Conservation (phyloP, 495 filamentous ascomycete genomes). For the Penicillium macrosclerotiorum region DNA sequence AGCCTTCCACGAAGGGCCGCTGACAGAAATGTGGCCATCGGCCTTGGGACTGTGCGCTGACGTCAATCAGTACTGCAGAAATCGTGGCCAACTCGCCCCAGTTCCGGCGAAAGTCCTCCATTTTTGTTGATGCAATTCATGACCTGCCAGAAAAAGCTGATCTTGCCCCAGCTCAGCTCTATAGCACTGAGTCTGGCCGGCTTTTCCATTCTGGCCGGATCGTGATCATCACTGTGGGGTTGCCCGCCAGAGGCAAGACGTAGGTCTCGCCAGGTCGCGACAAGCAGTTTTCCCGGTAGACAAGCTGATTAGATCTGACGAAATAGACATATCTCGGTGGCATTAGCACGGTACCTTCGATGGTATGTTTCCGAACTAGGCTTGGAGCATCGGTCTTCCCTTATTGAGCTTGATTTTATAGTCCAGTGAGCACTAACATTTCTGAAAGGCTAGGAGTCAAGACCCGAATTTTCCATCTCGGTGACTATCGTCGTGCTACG, state of each 20-base stretch:
- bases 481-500: constrained; percentile 91
- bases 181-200: constrained; percentile 94
- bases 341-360: constrained; percentile 88
- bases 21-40: not conserved
- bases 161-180: constrained; percentile 93
- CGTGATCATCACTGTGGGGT: constrained; percentile 93
- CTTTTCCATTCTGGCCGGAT: constrained; percentile 97
- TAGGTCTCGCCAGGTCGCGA: constrained; percentile 41
- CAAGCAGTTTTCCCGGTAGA: no score
- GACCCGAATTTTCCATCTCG: constrained; percentile 94
- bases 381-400: no score
- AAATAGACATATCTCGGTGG: constrained; percentile 96
- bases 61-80: constrained; percentile 62
- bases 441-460: constrained; percentile 85
- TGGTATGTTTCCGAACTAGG: constrained; percentile 57
- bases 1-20: constrained; percentile 19
- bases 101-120: constrained; percentile 83
- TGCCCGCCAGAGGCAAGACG: constrained; percentile 97
- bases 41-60: constrained; percentile 16
- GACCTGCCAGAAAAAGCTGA: constrained; percentile 81
- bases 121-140: constrained; percentile 96
- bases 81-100: constrained; percentile 82
- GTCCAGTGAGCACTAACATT: no score
- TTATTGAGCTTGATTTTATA: no score
- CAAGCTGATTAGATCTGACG: constrained; percentile 7